phyloP scores from a whole-genome alignment of 1,284 basidiomycete genomes.

The Ceratobasidium sp. region DNA sequence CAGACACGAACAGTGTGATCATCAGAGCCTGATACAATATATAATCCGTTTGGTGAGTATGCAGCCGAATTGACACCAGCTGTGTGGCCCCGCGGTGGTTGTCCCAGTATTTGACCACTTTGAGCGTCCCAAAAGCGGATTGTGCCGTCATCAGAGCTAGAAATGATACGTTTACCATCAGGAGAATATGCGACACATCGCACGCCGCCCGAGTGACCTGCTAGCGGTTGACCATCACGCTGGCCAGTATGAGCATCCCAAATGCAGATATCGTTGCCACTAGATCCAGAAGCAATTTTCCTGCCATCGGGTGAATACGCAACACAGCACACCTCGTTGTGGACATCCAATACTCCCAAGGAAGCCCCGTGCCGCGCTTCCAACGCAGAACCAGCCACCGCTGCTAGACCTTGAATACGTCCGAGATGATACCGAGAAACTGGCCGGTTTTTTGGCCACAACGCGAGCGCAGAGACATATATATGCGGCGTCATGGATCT shows the following conservation, averaged over 20 bases:
- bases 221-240: not conserved
- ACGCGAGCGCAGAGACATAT: not conserved
- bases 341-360: not conserved
- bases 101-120: slow-evolving; percentile 18
- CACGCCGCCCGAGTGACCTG: not conserved
- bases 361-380: no score
- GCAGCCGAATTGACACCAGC: not conserved
- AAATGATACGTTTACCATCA: no score
- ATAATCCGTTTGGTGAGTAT: not conserved
- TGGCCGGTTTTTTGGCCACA: not conserved
- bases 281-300: not conserved
- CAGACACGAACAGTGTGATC: not conserved
- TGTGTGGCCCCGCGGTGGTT: not conserved
- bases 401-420: not conserved
- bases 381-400: not conserved
- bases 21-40: not conserved
- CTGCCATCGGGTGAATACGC: slow-evolving; percentile 1
- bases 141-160: slow-evolving; percentile 6
- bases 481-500: slow-evolving; percentile 1
- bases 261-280: not conserved
- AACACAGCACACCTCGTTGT: not conserved
- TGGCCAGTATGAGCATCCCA: not conserved
- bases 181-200: slow-evolving; percentile 3
- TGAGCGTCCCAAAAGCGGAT: slow-evolving; percentile 35
- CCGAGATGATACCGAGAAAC: not conserved